Evolutionary conservation across 2,329 filamentous ascomycete genomes (phyloP), one percentile per base, ranked within the genome.

Genomic region (Epichloe glyceriae): DNA sequence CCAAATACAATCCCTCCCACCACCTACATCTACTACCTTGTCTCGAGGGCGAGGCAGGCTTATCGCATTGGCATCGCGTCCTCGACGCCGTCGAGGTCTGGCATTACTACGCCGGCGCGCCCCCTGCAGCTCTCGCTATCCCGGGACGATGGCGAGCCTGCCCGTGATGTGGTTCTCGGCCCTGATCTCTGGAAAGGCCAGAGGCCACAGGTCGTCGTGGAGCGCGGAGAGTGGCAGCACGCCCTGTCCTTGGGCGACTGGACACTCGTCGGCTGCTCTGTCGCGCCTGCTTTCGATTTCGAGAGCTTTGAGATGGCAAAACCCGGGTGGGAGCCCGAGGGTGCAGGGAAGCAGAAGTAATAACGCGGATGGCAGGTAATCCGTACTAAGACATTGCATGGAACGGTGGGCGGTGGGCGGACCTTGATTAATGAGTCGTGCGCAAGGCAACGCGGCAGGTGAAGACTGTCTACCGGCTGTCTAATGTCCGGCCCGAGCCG

Each of bases 71-170:
- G 74, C 74, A 78, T 60, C 70, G 71, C 49, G 68, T 74, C 46
- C 55, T 63, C 8, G 72, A 75, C 50, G 69, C 70, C 3, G 70
- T 62, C 38, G 73, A 78, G 57, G 60, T 74, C 8, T 78, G 75
- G 75, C 75, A 78, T 56, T 69, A 73, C 62, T 77, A 77, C 47
- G 74, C 72, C 8, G 75, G 75, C 5, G 73, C 74, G 6, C 74
- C 74, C 74, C 1, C 58, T 78, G 46, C 65, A 60, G 11, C 59
- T 77, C 10, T 71, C 67, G 2, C 61, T 76, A 0, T 73, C 72
- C 2, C 58, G 52, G 19, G 60, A 76, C 47, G 65, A 76, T 50
- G 73, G 72, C 3, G 60, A 52, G 57, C 64, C 61, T 38, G 62
- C 62, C 54, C 61, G 63, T 5, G 52, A 64, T 37, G 54, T 61